Evolutionary conservation across 768 basidiomycete species (phyloP).

Genomic region (Lactarius tabidus): DNA sequence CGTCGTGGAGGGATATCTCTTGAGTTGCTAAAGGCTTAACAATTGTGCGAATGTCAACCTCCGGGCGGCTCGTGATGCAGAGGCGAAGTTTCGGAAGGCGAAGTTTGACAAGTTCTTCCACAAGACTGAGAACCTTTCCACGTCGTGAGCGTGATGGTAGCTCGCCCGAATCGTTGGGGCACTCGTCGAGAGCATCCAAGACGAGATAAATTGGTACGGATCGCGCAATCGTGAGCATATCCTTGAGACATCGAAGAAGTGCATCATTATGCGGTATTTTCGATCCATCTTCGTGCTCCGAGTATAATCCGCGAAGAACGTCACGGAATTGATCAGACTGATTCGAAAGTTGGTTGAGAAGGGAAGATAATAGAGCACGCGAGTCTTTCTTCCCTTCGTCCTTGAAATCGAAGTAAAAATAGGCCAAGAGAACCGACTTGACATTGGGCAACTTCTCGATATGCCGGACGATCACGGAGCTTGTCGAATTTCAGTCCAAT

Average conservation of each 20-base stretch:
- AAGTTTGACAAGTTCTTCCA: neutral
- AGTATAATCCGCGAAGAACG: neutral
- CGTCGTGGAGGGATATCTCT: no score
- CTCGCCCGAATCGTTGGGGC: neutral
- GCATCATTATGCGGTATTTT: neutral
- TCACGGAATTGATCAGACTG: neutral
- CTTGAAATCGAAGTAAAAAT: neutral
- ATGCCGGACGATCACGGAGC: neutral
- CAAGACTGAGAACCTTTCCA: neutral
- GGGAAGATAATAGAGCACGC: neutral
- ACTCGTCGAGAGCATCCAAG: neutral
- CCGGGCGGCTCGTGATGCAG: neutral
- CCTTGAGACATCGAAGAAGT: neutral
- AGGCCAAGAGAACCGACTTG: neutral
- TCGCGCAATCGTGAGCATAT: neutral
- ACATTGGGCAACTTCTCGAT: neutral
- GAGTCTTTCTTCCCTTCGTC: neutral
- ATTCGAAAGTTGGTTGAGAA: neutral
- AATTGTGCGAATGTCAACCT: neutral
- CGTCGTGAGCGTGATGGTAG: neutral
- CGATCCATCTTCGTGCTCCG: neutral
- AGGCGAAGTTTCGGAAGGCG: neutral
- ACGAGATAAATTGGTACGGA: neutral
- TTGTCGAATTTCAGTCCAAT: neutral
- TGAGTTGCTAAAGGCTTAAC: no score